Evolutionary conservation across 306 rosid species (phyloP).

Genomic region (Acacia melanoxylon): DNA sequence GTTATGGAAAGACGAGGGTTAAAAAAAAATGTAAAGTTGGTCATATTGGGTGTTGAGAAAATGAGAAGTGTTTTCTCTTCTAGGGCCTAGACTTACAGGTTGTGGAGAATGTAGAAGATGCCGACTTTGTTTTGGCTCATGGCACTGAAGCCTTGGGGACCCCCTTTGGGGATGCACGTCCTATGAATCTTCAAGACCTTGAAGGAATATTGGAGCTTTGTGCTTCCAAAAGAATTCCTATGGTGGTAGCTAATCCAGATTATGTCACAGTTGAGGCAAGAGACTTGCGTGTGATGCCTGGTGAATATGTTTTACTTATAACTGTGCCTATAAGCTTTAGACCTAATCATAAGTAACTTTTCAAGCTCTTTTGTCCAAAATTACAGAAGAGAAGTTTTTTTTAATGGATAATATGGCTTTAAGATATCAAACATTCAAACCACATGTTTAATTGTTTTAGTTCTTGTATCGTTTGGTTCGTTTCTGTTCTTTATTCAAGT

Average conservation of each 20-base stretch:
- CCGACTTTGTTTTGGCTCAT: constrained; percentile 92
- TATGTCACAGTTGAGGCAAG: constrained; percentile 92
- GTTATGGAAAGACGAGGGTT: background rate
- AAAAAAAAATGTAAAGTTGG: background rate
- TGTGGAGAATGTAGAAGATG: constrained; percentile 76
- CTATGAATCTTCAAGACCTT: constrained; percentile 76
- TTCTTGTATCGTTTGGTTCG: constrained; percentile 7
- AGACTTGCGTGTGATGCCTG: constrained; percentile 90
- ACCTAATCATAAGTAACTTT: background rate
- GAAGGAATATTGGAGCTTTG: constrained; percentile 75
- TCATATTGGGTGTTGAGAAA: constrained; percentile 17
- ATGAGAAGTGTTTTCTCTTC: constrained; percentile 27
- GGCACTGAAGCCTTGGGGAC: constrained; percentile 93
- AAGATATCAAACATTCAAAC: background rate
- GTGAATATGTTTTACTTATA: constrained; percentile 45
- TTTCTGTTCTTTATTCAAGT: constrained; percentile 2
- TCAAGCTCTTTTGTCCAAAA: background rate
- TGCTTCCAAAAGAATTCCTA: constrained; percentile 78
- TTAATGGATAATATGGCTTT: constrained; percentile 1
- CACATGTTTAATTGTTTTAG: background rate
- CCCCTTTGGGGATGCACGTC: constrained; percentile 58
- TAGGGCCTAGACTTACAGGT: constrained; percentile 84
- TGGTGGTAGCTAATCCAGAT: constrained; percentile 99
- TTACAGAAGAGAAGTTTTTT: background rate
- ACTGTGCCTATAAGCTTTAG: background rate